Conservation (phyloP, 192 early-diverging fungal genomes). For the Gigaspora rosea region DNA sequence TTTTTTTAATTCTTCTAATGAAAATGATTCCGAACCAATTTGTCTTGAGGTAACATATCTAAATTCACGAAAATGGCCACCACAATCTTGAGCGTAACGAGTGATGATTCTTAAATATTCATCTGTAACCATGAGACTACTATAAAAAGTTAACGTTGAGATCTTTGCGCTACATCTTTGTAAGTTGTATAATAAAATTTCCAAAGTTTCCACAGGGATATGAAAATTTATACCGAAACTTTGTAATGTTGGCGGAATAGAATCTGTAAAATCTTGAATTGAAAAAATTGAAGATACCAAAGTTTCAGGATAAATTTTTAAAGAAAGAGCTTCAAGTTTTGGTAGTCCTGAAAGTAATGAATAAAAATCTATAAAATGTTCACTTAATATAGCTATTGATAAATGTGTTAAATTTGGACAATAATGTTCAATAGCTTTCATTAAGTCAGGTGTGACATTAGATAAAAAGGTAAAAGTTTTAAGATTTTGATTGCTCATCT, state of each 20-base stretch:
- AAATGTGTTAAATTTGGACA: neutral
- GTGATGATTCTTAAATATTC: neutral
- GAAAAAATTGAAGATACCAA: neutral
- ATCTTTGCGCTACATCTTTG: neutral
- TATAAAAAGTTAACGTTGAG: neutral
- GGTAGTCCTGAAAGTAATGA: neutral
- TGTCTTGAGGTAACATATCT: neutral
- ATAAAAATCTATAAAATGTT: neutral
- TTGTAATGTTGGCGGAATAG: neutral
- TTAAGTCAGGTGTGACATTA: neutral
- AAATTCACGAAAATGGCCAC: neutral
- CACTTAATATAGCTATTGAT: neutral
- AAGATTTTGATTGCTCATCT: neutral
- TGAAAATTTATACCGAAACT: neutral
- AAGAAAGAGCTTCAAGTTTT: neutral
- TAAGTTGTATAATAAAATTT: neutral
- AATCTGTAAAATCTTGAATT: neutral
- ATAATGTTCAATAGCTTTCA: neutral
- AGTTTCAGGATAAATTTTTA: neutral
- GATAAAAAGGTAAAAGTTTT: neutral
- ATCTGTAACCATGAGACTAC: neutral
- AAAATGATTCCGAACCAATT: neutral
- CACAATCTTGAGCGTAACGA: too few relatives aligned
- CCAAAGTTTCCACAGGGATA: neutral
- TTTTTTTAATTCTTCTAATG: neutral